Percentiles rank a stretch among this genome's conserved stretches.
Evolutionary conservation across 208 protist species (phyloP).

Genomic region (Leishmania lainsoni): DNA sequence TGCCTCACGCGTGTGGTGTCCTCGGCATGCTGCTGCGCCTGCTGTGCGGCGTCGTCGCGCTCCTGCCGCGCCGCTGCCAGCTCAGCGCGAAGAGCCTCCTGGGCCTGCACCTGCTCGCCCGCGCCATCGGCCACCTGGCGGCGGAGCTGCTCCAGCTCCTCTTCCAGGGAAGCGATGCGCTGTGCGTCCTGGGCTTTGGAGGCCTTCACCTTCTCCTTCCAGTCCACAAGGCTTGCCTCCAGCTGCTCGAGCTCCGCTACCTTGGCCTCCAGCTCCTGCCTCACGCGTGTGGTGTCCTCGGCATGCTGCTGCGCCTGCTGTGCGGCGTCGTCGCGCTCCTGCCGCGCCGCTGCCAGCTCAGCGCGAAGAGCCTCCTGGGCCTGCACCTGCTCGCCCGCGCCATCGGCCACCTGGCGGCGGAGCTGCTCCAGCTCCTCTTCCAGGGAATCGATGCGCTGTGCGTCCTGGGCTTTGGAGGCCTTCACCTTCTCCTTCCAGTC

Average conservation of each 20-base stretch:
- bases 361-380: background rate
- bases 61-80: background rate
- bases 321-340: background rate
- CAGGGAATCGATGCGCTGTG: background rate
- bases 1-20: background rate
- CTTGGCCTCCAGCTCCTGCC: background rate
- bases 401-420: background rate
- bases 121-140: background rate
- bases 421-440: background rate
- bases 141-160: constrained; percentile 2
- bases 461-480: background rate
- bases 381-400: background rate
- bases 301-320: background rate
- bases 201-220: constrained; percentile 74
- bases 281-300: background rate
- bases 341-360: background rate
- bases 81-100: background rate
- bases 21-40: background rate
- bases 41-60: constrained; percentile 4
- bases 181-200: constrained; percentile 50
- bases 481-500: background rate
- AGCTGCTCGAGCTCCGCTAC: constrained; percentile 11
- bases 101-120: constrained; percentile 3
- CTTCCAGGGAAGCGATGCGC: constrained; percentile 23
- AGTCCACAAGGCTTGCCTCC: constrained; percentile 26